These are phyloP conservation scores for Kwoniella dendrophila DNA, from an alignment of 768 basidiomycete genomes.

Conservation along the genomic window DNA sequence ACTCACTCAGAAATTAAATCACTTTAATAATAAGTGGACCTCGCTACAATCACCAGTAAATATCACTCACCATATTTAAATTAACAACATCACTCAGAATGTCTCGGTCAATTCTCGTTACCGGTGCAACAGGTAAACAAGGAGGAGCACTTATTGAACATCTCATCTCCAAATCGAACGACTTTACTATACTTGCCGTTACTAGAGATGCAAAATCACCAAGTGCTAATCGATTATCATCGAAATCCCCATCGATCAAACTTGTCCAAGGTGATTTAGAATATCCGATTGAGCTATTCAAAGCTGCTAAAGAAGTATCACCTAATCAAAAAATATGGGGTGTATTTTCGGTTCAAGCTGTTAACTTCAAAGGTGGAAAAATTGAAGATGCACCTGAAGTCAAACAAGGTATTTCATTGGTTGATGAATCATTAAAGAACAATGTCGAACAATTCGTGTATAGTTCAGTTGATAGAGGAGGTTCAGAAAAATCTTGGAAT, in stretches of 20 bases:
- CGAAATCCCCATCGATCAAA: not conserved
- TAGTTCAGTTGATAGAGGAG: constrained; percentile 22
- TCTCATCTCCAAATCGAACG: not conserved
- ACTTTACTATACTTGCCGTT: constrained; percentile 16
- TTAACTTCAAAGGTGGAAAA: not conserved
- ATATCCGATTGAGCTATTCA: constrained; percentile 1
- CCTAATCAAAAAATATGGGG: constrained; percentile 18
- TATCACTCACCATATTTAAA: no score
- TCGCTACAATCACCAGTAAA: no score
- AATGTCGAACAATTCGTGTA: constrained; percentile 13
- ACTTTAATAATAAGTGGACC: no score
- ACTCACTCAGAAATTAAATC: no score
- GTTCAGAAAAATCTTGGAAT: constrained; percentile 10
- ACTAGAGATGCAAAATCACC: constrained; percentile 13
- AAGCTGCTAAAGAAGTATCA: constrained; percentile 3
- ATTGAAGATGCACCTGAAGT: not conserved
- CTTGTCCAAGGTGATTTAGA: constrained; percentile 20
- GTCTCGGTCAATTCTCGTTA: constrained; percentile 12
- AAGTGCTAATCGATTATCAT: not conserved
- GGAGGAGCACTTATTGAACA: constrained; percentile 6
- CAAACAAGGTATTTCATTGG: constrained; percentile 15
- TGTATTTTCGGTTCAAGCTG: constrained; percentile 14
- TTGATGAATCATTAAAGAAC: constrained; percentile 9
- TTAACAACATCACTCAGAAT: not conserved
- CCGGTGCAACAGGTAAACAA: constrained; percentile 20